A percentile compares a stretch with the other conserved stretches of the same genome.
Evolutionary conservation across 2,329 filamentous ascomycete species (phyloP).

Genomic region (Hortaea sp.): DNA sequence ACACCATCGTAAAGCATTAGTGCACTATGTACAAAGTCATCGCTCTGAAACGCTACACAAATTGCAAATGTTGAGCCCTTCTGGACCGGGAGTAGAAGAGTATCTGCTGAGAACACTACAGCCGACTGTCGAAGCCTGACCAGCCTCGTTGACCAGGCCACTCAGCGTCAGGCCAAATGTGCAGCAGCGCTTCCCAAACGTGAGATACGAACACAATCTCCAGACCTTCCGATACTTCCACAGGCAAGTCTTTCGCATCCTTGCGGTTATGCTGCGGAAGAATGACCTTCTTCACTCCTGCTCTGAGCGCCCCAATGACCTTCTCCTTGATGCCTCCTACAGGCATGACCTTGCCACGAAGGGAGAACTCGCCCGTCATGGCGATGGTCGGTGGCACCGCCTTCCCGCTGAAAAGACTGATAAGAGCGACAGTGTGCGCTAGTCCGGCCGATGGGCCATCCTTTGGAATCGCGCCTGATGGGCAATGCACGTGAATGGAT

Average conservation of each 20-base stretch:
- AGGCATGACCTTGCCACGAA: slow-evolving; percentile 81
- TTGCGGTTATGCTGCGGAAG: slow-evolving; percentile 83
- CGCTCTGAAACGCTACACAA: no score
- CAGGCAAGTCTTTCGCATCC: slow-evolving; percentile 80
- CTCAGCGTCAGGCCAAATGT: slow-evolving; percentile 82
- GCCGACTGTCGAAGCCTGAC: slow-evolving; percentile 64
- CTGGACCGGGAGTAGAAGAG: no score
- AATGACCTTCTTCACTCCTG: slow-evolving; percentile 88
- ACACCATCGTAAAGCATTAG: no score
- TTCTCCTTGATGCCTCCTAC: slow-evolving; percentile 99
- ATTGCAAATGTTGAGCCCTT: no score
- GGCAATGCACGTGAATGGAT: slow-evolving; percentile 92
- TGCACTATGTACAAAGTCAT: no score
- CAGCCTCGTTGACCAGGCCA: slow-evolving; percentile 68
- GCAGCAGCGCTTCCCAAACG: slow-evolving; percentile 86
- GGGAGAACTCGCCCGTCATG: slow-evolving; percentile 76
- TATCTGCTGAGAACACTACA: slow-evolving; percentile 37
- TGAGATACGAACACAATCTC: slow-evolving; percentile 83
- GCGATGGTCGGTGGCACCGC: slow-evolving; percentile 83
- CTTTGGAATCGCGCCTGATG: slow-evolving; percentile 88
- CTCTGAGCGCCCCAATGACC: slow-evolving; percentile 82
- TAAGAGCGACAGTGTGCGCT: slow-evolving; percentile 85
- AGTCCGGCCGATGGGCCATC: slow-evolving; percentile 78
- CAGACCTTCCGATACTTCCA: slow-evolving; percentile 77
- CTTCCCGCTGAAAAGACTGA: slow-evolving; percentile 79